These are phyloP conservation scores for Sindora glabra DNA, from an alignment of 306 rosid species.

Conservation along the genomic window DNA sequence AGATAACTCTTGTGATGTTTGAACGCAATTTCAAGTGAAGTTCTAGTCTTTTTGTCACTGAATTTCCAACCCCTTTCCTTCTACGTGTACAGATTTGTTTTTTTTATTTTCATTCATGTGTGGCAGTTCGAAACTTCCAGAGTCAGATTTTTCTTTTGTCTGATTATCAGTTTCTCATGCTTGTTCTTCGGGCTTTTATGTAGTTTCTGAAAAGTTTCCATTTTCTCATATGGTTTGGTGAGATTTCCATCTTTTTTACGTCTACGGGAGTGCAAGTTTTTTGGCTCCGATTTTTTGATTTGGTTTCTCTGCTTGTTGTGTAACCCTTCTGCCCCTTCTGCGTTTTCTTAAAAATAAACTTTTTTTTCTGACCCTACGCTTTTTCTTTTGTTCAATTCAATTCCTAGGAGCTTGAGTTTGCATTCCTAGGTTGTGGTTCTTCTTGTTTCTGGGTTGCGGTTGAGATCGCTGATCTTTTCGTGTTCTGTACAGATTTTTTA, in stretches of 20 bases:
- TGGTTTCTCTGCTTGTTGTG: background rate
- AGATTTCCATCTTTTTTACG: constrained; percentile 11
- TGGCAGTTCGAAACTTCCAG: constrained; percentile 14
- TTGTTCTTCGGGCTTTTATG: constrained; percentile 9
- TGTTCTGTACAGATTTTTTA: constrained; percentile 17
- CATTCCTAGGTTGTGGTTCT: constrained; percentile 1
- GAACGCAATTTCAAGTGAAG: background rate
- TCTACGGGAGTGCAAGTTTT: background rate
- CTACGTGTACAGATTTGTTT: background rate
- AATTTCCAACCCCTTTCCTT: background rate
- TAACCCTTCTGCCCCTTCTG: background rate
- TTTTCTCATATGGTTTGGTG: constrained; percentile 1
- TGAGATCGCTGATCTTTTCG: constrained; percentile 16
- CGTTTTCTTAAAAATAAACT: background rate
- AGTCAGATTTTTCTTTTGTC: constrained; percentile 13
- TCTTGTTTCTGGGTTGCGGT: constrained; percentile 10
- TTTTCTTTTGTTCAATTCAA: background rate
- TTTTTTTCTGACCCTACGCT: too few species aligned
- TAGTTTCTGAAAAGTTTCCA: background rate
- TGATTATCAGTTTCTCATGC: constrained; percentile 7
- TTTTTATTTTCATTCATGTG: background rate
- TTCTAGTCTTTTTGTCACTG: background rate
- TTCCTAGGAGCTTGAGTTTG: background rate
- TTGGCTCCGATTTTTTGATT: background rate
- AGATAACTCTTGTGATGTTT: background rate